A percentile compares a stretch with the other conserved stretches of the same genome.
Conservation (phyloP, 2,329 filamentous ascomycete genomes). For the Cercospora sesami region DNA sequence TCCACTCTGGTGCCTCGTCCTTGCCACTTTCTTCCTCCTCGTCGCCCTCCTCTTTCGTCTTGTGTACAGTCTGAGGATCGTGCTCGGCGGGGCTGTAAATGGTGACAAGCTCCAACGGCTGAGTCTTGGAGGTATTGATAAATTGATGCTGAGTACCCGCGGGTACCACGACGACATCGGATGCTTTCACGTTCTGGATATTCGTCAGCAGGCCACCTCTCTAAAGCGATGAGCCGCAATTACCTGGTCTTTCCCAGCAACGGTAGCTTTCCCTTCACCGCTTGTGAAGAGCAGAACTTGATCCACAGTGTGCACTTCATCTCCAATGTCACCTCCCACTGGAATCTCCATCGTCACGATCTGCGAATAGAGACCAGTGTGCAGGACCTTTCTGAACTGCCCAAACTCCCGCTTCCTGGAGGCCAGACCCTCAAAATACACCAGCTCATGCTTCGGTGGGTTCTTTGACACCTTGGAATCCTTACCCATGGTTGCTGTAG, state of each 20-base stretch:
- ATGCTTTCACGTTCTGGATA: constrained; percentile 51
- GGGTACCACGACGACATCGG: constrained; percentile 62
- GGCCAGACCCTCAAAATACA: constrained; percentile 60
- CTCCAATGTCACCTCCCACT: constrained; percentile 64
- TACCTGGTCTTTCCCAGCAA: constrained; percentile 59
- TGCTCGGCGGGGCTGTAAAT: constrained; percentile 66
- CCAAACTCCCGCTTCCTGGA: constrained; percentile 56
- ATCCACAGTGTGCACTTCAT: constrained; percentile 66
- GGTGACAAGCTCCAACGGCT: constrained; percentile 62
- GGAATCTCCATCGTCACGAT: constrained; percentile 66
- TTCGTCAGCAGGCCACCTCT: constrained; percentile 7
- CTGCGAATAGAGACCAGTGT: constrained; percentile 64
- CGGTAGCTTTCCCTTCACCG: constrained; percentile 58
- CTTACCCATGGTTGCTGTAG: constrained; percentile 35
- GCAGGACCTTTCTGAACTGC: constrained; percentile 62
- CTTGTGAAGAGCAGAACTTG: constrained; percentile 66
- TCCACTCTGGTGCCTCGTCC: constrained; percentile 63
- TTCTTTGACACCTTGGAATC: constrained; percentile 37
- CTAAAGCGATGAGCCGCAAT: not conserved
- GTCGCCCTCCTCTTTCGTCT: constrained; percentile 64
- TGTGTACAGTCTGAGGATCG: constrained; percentile 59
- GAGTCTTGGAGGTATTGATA: constrained; percentile 58
- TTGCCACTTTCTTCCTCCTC: constrained; percentile 61
- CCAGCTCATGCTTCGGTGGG: constrained; percentile 53
- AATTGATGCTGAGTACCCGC: constrained; percentile 68